Evolutionary conservation across 163 green algal genomes (phyloP).

Genomic region (Coccomyxa subellipsoidea): DNA sequence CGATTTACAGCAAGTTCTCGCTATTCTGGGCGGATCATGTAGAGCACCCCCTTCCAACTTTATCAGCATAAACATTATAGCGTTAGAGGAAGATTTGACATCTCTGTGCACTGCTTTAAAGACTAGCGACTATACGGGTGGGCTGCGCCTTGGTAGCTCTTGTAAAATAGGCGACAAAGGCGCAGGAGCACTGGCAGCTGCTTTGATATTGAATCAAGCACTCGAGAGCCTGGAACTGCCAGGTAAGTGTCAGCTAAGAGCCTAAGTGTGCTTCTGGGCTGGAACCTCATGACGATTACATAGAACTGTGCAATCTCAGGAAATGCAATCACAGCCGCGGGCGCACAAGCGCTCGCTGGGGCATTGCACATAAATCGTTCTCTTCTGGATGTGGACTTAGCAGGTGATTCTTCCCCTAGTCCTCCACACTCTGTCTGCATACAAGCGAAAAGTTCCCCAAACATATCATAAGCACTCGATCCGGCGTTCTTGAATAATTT

Average conservation of each 20-base stretch:
- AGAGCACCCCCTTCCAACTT: not conserved
- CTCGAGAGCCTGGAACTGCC: not conserved
- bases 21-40: not conserved
- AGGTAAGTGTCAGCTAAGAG: not conserved
- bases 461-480: too few species aligned
- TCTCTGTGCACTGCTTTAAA: not conserved
- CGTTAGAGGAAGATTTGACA: not conserved
- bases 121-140: not conserved
- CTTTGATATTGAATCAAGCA: not conserved
- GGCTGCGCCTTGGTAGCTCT: not conserved
- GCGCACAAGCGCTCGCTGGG: not conserved
- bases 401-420: not conserved
- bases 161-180: not conserved
- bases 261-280: not conserved
- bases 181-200: not conserved
- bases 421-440: not conserved
- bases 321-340: not conserved
- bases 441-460: too few species aligned
- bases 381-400: not conserved
- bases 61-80: not conserved
- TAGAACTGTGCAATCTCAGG: not conserved
- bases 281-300: not conserved
- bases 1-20: not conserved
- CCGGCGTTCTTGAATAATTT: too few species aligned
- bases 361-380: not conserved